Percentiles rank a stretch among this genome's conserved stretches.
Conservation (phyloP, 139 green algal genomes). For the Pseudopediastrum boryanum region DNA sequence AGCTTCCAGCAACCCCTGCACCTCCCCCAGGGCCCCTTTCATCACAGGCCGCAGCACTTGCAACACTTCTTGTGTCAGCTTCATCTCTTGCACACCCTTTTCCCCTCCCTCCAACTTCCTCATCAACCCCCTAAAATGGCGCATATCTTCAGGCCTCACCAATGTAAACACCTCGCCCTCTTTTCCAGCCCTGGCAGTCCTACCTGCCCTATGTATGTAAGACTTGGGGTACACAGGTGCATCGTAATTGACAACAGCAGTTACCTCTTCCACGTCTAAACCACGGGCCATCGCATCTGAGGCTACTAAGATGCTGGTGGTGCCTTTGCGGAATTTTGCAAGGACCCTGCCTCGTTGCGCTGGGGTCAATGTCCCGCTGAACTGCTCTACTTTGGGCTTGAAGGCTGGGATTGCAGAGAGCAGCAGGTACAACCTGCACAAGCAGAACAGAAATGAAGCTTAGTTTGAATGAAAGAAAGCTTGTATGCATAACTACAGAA, state of each 20-base stretch:
- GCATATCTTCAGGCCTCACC: slow-evolving; percentile 80
- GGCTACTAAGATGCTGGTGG: slow-evolving; percentile 71
- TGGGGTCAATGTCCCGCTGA: slow-evolving; percentile 45
- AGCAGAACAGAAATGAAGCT: background rate
- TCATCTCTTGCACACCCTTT: background rate
- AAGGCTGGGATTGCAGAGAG: slow-evolving; percentile 48
- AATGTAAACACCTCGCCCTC: slow-evolving; percentile 74
- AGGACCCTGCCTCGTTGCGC: slow-evolving; percentile 41
- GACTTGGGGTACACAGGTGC: slow-evolving; percentile 87
- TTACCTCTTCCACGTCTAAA: slow-evolving; percentile 81
- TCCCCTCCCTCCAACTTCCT: slow-evolving; percentile 12
- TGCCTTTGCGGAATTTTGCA: slow-evolving; percentile 53
- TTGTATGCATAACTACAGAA: background rate
- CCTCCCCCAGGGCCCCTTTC: slow-evolving; percentile 17
- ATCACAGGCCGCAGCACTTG: slow-evolving; percentile 36
- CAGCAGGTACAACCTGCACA: slow-evolving; percentile 67
- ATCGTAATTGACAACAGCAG: slow-evolving; percentile 89
- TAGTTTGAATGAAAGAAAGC: background rate
- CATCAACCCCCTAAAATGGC: slow-evolving; percentile 76
- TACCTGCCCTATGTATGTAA: slow-evolving; percentile 76
- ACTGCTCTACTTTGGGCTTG: slow-evolving; percentile 62
- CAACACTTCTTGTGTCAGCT: background rate
- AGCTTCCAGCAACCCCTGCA: slow-evolving; percentile 22
- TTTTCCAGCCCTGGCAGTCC: slow-evolving; percentile 82
- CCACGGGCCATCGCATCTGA: slow-evolving; percentile 90